Conservation (phyloP, 768 basidiomycete genomes). For the Inosperma sp. region DNA sequence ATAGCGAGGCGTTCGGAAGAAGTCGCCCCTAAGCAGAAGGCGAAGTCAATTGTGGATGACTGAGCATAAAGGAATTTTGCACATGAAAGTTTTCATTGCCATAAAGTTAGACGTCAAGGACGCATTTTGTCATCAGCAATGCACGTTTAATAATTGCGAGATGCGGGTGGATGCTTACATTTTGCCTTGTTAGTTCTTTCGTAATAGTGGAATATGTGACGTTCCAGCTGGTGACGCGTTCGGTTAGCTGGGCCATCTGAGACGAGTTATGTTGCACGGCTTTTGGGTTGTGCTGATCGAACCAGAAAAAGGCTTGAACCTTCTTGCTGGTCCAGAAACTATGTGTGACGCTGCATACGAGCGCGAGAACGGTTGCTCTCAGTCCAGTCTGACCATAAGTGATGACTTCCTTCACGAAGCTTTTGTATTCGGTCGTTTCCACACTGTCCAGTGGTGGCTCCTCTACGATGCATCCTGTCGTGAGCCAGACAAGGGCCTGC, state of each 20-base stretch:
- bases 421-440: conserved; percentile 89
- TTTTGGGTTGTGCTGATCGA: conserved; percentile 52
- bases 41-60: conserved; percentile 98
- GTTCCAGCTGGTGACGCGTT: conserved; percentile 88
- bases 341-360: conserved; percentile 79
- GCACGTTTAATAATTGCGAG: conserved; percentile 10
- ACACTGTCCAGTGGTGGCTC: conserved; percentile 90
- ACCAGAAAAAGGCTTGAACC: conserved; percentile 74
- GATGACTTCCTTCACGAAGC: conserved; percentile 93
- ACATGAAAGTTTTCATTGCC: no score
- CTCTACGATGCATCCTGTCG: conserved; percentile 78
- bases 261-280: conserved; percentile 77
- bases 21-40: conserved; percentile 90
- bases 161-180: conserved; percentile 59
- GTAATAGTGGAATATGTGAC: conserved; percentile 82
- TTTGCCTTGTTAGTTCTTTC: conserved; percentile 92
- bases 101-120: no score
- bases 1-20: conserved; percentile 71
- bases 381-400: conserved; percentile 94
- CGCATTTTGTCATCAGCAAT: conserved; percentile 7
- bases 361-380: conserved; percentile 82
- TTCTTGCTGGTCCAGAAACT: conserved; percentile 81
- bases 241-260: conserved; percentile 82
- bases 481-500: conserved; percentile 92
- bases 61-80: no score